phyloP scores from a whole-genome alignment of 495 filamentous ascomycete species.

The Penicillium flavigenum region DNA sequence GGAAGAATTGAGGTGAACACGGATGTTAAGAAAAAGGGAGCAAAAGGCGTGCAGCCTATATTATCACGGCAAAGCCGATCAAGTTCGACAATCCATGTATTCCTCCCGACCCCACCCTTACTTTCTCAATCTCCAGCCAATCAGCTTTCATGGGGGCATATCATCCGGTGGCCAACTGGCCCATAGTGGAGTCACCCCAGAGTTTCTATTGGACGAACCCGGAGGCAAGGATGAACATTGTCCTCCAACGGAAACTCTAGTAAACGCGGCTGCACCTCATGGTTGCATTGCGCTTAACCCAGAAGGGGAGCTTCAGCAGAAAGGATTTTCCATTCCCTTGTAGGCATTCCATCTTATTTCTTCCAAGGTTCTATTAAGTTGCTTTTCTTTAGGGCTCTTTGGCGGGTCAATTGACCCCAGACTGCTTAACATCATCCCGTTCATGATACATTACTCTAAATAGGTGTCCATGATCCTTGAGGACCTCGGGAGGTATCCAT shows the following conservation, averaged over 20 bases:
- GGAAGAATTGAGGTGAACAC: neutral
- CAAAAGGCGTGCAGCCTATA: neutral
- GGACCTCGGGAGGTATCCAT: neutral
- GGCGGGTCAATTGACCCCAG: neutral
- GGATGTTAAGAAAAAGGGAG: neutral
- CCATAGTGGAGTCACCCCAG: conserved; percentile 15
- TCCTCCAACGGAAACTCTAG: conserved; percentile 22
- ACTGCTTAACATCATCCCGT: neutral
- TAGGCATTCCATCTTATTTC: neutral
- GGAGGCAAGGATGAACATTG: conserved; percentile 9
- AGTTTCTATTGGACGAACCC: conserved; percentile 16
- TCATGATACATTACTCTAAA: neutral
- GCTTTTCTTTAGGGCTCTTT: neutral
- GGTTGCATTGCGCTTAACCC: conserved; percentile 25
- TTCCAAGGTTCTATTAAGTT: conserved; percentile 6
- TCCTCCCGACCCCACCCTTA: conserved; percentile 13
- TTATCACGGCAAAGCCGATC: conserved; percentile 6
- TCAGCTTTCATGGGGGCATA: neutral
- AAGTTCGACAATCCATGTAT: conserved; percentile 4
- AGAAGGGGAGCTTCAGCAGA: conserved; percentile 45
- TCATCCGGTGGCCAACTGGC: conserved; percentile 19
- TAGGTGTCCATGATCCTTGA: neutral
- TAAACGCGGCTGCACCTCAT: conserved; percentile 10
- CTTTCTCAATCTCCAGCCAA: conserved; percentile 22
- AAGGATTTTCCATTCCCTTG: conserved; percentile 19